A percentile compares a stretch with the other conserved stretches of the same genome.
Evolutionary conservation across 169 alveolate species (phyloP).

Genomic region (Eimeria maxima): DNA sequence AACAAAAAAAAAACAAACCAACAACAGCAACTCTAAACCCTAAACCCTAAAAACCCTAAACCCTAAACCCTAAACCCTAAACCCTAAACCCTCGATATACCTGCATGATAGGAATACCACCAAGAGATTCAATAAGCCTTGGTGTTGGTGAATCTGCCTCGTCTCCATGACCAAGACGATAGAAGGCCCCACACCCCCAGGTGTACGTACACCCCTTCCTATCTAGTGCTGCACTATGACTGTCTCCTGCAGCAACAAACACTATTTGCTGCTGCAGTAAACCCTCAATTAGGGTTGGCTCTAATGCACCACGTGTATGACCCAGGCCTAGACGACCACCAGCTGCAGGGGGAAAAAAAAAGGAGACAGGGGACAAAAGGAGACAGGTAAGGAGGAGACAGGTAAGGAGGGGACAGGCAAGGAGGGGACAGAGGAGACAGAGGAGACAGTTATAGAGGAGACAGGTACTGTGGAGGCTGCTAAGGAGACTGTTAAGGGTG

Average conservation of each 20-base stretch:
- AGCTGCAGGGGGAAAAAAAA: too few relatives aligned
- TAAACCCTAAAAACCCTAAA: background rate
- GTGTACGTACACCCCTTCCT: constrained; percentile 91
- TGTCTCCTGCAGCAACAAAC: constrained; percentile 71
- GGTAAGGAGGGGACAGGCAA: too few relatives aligned
- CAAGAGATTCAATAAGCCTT: constrained; percentile 44
- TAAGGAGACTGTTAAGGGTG: constrained; percentile 36
- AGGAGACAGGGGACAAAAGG: background rate
- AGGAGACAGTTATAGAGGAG: too few relatives aligned
- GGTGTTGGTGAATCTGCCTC: constrained; percentile 76
- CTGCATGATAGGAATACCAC: constrained; percentile 74
- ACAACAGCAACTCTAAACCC: background rate
- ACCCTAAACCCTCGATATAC: too few relatives aligned
- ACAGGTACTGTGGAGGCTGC: too few relatives aligned
- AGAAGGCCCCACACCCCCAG: constrained; percentile 93
- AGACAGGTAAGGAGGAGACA: background rate
- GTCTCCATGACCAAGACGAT: constrained; percentile 90
- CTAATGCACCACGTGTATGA: constrained; percentile 87
- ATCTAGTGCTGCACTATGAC: constrained; percentile 94
- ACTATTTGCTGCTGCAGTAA: constrained; percentile 77
- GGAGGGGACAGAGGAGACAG: too few relatives aligned
- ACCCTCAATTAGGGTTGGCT: constrained; percentile 78
- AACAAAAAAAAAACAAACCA: too few relatives aligned
- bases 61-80: background rate
- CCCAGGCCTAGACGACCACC: constrained; percentile 93